A percentile compares a stretch with the other conserved stretches of the same genome.
These are phyloP conservation scores for Chondrus crispus DNA, from an alignment of 23 red algal species.

Conservation along the genomic window DNA sequence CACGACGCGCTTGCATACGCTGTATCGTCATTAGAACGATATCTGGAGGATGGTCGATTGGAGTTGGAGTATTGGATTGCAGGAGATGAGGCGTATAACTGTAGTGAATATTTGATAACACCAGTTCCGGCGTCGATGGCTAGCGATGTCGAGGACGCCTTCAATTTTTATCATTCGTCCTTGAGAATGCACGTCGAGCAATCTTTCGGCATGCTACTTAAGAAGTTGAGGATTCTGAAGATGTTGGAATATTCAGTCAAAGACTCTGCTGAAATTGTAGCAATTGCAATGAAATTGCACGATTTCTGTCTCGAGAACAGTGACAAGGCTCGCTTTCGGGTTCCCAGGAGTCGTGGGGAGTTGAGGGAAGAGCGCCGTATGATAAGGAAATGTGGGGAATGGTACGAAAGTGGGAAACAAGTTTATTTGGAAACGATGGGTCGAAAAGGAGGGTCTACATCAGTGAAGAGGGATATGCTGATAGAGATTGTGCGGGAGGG, in stretches of 20 bases:
- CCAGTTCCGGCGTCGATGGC: not conserved
- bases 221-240: not conserved
- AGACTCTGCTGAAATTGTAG: not conserved
- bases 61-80: slow-evolving; percentile 31
- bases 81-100: not conserved
- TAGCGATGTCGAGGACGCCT: not conserved
- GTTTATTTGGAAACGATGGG: too few species aligned
- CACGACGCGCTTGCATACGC: not conserved
- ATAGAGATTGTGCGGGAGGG: too few species aligned
- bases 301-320: not conserved
- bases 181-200: not conserved
- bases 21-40: not conserved
- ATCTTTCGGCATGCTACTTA: not conserved
- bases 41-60: not conserved
- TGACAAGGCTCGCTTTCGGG: too few species aligned
- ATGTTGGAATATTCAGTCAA: not conserved
- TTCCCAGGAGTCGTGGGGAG: too few species aligned
- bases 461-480: too few species aligned
- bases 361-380: too few species aligned
- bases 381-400: too few species aligned
- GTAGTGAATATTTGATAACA: not conserved
- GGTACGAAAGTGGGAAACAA: too few species aligned
- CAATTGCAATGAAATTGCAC: not conserved
- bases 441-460: too few species aligned
- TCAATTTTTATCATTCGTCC: slow-evolving; percentile 1